A percentile compares a stretch with the other conserved stretches of the same genome.
These are phyloP conservation scores for Solanum acaule DNA, from an alignment of 257 asterid genomes.

Conservation along the genomic window DNA sequence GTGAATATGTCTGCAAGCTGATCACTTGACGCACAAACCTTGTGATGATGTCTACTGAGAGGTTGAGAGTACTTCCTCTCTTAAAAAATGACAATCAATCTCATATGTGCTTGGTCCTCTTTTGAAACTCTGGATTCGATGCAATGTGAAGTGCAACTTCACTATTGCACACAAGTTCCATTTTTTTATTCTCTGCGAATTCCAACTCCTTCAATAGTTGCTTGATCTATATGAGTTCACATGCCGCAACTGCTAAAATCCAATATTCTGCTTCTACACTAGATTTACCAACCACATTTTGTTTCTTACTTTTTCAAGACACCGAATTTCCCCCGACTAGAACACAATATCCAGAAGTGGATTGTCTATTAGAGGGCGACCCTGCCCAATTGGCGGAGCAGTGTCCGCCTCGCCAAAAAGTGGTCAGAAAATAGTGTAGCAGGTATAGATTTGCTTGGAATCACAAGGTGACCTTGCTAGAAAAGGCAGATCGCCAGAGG, in stretches of 20 bases:
- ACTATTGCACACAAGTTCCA: not conserved
- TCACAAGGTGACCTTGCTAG: not conserved
- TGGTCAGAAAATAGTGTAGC: not conserved
- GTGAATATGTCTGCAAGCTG: not conserved
- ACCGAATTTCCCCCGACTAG: not conserved
- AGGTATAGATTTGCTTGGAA: not conserved
- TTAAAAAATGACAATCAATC: not conserved
- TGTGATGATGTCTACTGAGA: not conserved
- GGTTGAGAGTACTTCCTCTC: not conserved
- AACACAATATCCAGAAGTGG: not conserved
- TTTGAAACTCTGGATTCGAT: not conserved
- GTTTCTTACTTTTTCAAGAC: not conserved
- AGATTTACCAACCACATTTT: not conserved
- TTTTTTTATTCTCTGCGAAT: not conserved
- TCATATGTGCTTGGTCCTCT: not conserved
- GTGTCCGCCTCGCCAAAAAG: not conserved
- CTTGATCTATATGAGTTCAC: not conserved
- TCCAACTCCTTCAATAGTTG: not conserved
- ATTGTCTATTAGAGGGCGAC: not conserved
- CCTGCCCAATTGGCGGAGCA: not conserved
- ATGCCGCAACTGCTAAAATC: not conserved
- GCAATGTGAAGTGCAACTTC: not conserved
- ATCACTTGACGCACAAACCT: not conserved
- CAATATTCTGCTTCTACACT: not conserved
- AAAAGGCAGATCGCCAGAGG: not conserved